Base-by-base conservation (phyloP, 768 basidiomycete species). In the Multifurca ochricompacta region DNA sequence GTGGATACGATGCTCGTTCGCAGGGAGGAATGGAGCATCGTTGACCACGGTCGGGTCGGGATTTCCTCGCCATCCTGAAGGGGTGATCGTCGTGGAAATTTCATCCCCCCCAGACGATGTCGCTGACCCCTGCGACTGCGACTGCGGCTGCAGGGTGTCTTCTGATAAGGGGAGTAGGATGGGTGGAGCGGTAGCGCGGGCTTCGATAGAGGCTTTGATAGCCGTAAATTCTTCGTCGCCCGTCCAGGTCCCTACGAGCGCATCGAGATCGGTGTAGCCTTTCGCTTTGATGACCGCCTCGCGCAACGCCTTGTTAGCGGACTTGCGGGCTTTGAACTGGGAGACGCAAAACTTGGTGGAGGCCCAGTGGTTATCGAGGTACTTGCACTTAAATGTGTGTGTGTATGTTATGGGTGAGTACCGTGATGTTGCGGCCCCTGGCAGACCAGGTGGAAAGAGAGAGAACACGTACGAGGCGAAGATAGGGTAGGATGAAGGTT, bases 261-360 rank as follows among this genome's bases (percentile, higher is more conserved):
- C 48, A 25, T 61, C 60, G 21, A 64, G 45, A 25, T 63, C 62
- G 5, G 25, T 40, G 39, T 74, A 92, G 16, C 70, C 69, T 62
- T 91, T 92, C 25, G 85, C 79, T 48, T 74, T 70, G 19, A 78
- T 68, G 28, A 93, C 66, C 0, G 67, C 66, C 16, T 81, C 74
- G 46, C 77, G 77, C 43, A 83, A 68, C 2, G 70, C 68, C 48
- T 79, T 83, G 3, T 80, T 77, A 31, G 85, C 78, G 1, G 74
- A 68, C 63, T 85, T 89, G 32, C 75, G 67, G 2, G 82, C 83
- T 63, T 85, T 87, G 77, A 94, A 91, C 65, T 92, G 89, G 13
- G 76, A 75, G 25, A 88, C 70, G 61, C 92, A 90, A 69, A 91
- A 94, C 66, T 94, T 95, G 23, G 93, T 93, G 49, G 87, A 79